Evolutionary conservation across 345 rosid genomes (phyloP), one percentile per base, ranked within the genome.

Genomic region (Cardiospermum halicacabum): DNA sequence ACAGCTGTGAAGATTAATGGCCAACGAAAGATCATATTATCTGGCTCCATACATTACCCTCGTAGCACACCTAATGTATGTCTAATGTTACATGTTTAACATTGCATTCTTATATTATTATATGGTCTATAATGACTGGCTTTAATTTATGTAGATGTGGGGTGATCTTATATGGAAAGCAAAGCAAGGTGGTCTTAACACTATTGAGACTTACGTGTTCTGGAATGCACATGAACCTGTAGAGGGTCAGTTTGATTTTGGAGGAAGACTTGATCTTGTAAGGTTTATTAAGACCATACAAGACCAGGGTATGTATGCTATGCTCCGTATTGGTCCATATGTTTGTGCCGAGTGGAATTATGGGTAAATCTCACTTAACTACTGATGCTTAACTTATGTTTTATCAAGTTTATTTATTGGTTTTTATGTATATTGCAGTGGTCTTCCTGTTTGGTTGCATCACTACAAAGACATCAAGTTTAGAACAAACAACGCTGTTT

Each of bases 371-470:
- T 37, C 24, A 3, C 43, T 37, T 26, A 27, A 25, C 10, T 43
- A 16, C 4, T 26, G 8, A 12, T 32, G n/a, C n/a, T 11, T 39
- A 21, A 5, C 25, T 31, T 21, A 0, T 30, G 3, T 27, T 0
- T 0, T 15, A 21, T 1, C 40, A 39, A 8, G 4, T 47, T 65
- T 7, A 3, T 26, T 28, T 16, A 2, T 13, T 13, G 7, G 10
- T 19, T 15, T 66, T 11, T 30, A 18, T 72, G 15, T 60, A 11
- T 12, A 4, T 48, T 59, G 1, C 37, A 80, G 91, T 19, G 93
- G 89, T 0, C 80, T 89, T 1, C 91, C 91, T 0, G 75, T 89
- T 11, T 89, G 94, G 94, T 47, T 89, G 12, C 91, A 83, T 59
- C 81, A 79, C 30, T 43, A 77, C 66, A 88, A 88, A 0, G 78